Base-by-base conservation (phyloP, 179 eudicot species). In the Beta lomatogona region DNA sequence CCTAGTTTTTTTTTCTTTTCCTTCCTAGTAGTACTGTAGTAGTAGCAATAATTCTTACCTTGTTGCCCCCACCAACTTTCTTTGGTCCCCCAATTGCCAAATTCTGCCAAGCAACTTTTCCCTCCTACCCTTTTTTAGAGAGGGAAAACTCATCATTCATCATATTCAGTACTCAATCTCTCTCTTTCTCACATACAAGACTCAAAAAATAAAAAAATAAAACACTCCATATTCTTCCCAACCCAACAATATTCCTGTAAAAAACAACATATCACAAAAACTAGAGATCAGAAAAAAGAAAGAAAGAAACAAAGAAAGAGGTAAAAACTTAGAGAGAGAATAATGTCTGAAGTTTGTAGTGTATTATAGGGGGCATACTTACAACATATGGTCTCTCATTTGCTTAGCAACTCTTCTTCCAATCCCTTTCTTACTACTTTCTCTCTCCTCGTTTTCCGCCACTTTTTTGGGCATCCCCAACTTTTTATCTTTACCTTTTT, bases 301-400 rank as follows among this genome's bases (percentile, higher is more conserved):
- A 52, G n/a, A 31, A 21, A 4, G 3, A 68, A n/a, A 58, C 69
- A 76, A 45, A 48, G 59, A 68, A 53, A 25, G 78, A 68, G 58
- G 41, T 44, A 22, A 63, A 79, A 72, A 71, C 57, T 55, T 76
- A 76, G 76, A 80, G 77, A 69, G 67, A 83, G 69, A 63, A 78
- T 53, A 28, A 54, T 86, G 86, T 81, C 86, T 64, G 76, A 72
- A 71, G 48, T 10, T 15, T 88, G 94, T 86, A 77, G 92, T 86
- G 86, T 66, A 60, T 75, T 55, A 75, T 81, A 91, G 93, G 92
- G 90, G 91, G 84, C 91, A 90, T 63, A 84, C 76, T 77, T 79
- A 82, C 89, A 86, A 86, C 90, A 86, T 85, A 82, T 89, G 91
- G 93, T 93, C 97, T 85, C 85, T 82, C 86, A 79, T 77, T 83